Evolutionary conservation across 2,329 filamentous ascomycete species (phyloP).

Genomic region (Didymellaceae sp.): DNA sequence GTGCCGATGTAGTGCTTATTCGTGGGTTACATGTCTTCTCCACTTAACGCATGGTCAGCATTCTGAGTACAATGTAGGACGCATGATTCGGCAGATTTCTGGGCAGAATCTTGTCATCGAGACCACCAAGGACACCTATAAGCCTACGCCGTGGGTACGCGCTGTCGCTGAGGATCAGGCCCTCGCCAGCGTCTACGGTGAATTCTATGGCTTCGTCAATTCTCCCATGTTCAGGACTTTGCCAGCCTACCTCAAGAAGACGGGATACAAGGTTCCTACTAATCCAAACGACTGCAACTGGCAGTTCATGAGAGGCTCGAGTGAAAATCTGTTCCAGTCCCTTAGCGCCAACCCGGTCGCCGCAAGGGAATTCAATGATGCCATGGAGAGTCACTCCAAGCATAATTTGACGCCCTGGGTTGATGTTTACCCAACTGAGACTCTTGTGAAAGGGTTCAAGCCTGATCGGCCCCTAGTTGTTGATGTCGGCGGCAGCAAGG

Average conservation of each 20-base stretch:
- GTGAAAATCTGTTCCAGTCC: slow-evolving; percentile 17
- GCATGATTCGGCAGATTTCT: slow-evolving; percentile 20
- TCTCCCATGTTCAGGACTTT: slow-evolving; percentile 19
- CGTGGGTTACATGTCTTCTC: slow-evolving; percentile 16
- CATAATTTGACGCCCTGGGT: slow-evolving; percentile 20
- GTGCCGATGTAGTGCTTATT: slow-evolving; percentile 18
- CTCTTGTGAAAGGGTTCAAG: slow-evolving; percentile 15
- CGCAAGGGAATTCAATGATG: slow-evolving; percentile 18
- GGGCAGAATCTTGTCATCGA: slow-evolving; percentile 17
- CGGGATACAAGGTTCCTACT: slow-evolving; percentile 15
- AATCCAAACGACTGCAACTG: slow-evolving; percentile 18
- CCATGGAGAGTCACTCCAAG: slow-evolving; percentile 19
- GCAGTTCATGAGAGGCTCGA: slow-evolving; percentile 19
- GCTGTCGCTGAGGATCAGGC: slow-evolving; percentile 18
- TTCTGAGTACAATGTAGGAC: slow-evolving; percentile 15
- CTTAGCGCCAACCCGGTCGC: slow-evolving; percentile 16
- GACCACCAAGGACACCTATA: slow-evolving; percentile 17
- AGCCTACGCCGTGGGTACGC: slow-evolving; percentile 16
- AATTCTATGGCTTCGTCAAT: slow-evolving; percentile 20
- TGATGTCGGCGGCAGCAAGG: slow-evolving; percentile 52
- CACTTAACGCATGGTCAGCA: slow-evolving; percentile 9
- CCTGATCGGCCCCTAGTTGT: slow-evolving; percentile 43
- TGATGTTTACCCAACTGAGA: slow-evolving; percentile 20
- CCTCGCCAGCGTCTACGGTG: slow-evolving; percentile 18
- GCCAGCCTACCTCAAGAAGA: slow-evolving; percentile 18